These are phyloP conservation scores for Pisolithus tinctorius DNA, from an alignment of 768 basidiomycete genomes.

Conservation along the genomic window DNA sequence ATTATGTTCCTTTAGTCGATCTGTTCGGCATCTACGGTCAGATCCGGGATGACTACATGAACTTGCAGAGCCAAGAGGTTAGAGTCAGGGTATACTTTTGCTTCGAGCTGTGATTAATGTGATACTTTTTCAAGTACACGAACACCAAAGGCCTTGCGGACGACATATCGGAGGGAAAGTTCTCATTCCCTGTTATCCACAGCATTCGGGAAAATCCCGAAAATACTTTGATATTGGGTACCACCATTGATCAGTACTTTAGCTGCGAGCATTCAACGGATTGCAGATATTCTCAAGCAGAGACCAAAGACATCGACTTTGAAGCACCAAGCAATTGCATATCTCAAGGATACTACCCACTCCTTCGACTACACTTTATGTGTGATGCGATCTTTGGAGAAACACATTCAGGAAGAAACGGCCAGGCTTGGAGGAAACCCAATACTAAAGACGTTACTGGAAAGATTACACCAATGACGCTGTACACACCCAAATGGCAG, in stretches of 20 bases:
- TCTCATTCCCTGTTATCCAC: conserved; percentile 90
- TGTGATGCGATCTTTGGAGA: conserved; percentile 33
- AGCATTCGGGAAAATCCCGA: conserved; percentile 70
- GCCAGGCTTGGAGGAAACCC: conserved; percentile 65
- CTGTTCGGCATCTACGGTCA: conserved; percentile 86
- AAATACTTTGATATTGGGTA: conserved; percentile 75
- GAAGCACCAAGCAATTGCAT: conserved; percentile 69
- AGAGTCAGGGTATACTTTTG: not conserved
- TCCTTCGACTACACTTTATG: conserved; percentile 76
- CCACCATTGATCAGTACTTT: conserved; percentile 19
- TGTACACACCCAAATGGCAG: no score
- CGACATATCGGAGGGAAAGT: conserved; percentile 91
- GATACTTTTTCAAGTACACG: conserved; percentile 49
- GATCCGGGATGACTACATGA: conserved; percentile 91
- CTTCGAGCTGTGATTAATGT: not conserved
- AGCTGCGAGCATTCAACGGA: not conserved
- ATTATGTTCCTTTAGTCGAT: conserved; percentile 83
- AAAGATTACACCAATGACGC: conserved; percentile 29
- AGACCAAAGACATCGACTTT: conserved; percentile 72
- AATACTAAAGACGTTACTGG: conserved; percentile 47
- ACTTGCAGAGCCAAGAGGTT: conserved; percentile 76
- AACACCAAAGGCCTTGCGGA: conserved; percentile 82
- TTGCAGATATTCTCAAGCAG: conserved; percentile 80
- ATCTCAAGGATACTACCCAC: conserved; percentile 62
- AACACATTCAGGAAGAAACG: conserved; percentile 52